Evolutionary conservation across 2,329 filamentous ascomycete species (phyloP).

Genomic region (Cercospora sp.): DNA sequence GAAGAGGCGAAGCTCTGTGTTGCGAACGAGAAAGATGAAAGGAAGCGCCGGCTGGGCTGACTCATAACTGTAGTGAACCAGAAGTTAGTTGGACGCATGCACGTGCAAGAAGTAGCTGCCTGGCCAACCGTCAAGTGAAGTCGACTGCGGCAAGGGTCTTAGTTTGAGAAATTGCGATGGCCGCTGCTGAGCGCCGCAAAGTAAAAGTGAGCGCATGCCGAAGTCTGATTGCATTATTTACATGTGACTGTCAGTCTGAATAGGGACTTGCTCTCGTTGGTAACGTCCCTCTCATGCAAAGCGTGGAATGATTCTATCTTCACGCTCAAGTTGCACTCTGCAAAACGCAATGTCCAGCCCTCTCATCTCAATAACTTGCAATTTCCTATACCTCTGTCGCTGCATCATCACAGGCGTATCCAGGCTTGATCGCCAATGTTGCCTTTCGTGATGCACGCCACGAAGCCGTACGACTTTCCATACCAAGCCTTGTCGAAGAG

Average conservation of each 20-base stretch:
- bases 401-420: not conserved
- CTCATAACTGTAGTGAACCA: too few relatives aligned
- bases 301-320: not conserved
- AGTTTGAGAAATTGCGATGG: too few relatives aligned
- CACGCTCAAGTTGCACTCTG: not conserved
- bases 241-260: not conserved
- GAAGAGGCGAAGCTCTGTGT: too few relatives aligned
- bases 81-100: too few relatives aligned
- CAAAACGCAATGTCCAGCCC: not conserved
- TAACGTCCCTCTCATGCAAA: not conserved
- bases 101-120: too few relatives aligned
- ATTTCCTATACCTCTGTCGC: not conserved
- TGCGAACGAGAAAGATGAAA: too few relatives aligned
- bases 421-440: not conserved
- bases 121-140: too few relatives aligned
- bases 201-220: not conserved
- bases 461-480: not conserved
- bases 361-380: not conserved
- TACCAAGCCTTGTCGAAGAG: not conserved
- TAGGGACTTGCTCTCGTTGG: not conserved
- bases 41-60: too few relatives aligned
- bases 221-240: not conserved
- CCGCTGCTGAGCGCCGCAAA: not conserved
- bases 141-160: too few relatives aligned
- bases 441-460: not conserved